Evolutionary conservation across 1,139 yeast species (phyloP).

Genomic region (Candida tropicalis): DNA sequence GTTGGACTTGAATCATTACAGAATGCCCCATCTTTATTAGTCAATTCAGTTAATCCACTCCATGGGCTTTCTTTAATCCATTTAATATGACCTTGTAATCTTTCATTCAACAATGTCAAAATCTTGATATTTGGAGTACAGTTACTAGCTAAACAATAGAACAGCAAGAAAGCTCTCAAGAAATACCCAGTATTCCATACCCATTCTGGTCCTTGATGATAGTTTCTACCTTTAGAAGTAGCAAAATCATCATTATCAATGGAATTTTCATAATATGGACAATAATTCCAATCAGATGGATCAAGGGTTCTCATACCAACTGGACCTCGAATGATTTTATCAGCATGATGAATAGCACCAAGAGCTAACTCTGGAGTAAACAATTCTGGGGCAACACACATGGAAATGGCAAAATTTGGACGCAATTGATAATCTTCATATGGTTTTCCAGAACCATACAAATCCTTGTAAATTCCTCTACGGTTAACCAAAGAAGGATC

Average conservation of each 20-base stretch:
- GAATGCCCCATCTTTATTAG: constrained; percentile 80
- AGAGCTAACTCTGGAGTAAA: constrained; percentile 65
- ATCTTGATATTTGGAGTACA: constrained; percentile 36
- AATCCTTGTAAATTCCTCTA: constrained; percentile 92
- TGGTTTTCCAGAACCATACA: constrained; percentile 77
- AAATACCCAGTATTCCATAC: constrained; percentile 90
- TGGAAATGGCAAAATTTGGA: constrained; percentile 90
- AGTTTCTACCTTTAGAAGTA: constrained; percentile 92
- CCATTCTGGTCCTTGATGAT: constrained; percentile 99
- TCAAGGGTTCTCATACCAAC: constrained; percentile 91
- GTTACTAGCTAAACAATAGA: constrained; percentile 39
- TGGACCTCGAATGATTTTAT: constrained; percentile 76
- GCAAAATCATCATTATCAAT: constrained; percentile 86
- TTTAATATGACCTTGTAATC: constrained; percentile 64
- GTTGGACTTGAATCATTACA: constrained; percentile 92
- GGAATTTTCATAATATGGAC: constrained; percentile 83
- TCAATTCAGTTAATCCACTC: constrained; percentile 93
- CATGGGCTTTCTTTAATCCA: constrained; percentile 80
- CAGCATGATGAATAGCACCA: constrained; percentile 70
- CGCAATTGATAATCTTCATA: constrained; percentile 94
- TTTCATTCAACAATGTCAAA: constrained; percentile 45
- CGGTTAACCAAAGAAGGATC: constrained; percentile 73
- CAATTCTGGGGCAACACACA: constrained; percentile 91
- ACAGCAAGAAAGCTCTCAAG: constrained; percentile 68
- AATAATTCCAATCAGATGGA: constrained; percentile 87